Evolutionary conservation across 257 asterid species (phyloP).

Genomic region (Gynochthodes officinalis): DNA sequence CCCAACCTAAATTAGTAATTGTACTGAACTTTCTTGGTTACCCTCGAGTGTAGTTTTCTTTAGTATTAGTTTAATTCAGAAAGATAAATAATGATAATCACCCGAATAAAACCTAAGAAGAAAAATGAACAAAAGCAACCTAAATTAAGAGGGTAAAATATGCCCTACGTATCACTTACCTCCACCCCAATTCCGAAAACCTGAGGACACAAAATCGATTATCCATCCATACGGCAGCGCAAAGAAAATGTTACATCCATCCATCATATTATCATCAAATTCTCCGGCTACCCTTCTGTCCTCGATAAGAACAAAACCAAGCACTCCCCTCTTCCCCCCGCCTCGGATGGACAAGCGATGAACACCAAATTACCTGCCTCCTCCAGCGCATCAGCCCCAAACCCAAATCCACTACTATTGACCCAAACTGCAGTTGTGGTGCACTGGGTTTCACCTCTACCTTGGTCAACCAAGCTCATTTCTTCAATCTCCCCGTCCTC

Average conservation of each 20-base stretch:
- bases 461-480: conserved; percentile 26
- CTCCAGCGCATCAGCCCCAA: conserved; percentile 12
- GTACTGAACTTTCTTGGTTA: too few species aligned
- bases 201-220: conserved; percentile 4
- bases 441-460: conserved; percentile 40
- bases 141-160: conserved; percentile 25
- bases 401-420: conserved; percentile 19
- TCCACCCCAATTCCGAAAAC: conserved; percentile 31
- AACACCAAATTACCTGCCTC: conserved; percentile 29
- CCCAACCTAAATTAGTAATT: too few species aligned
- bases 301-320: conserved; percentile 13
- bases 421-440: conserved; percentile 30
- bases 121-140: not conserved
- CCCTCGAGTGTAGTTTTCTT: too few species aligned
- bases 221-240: conserved; percentile 9
- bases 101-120: not conserved
- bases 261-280: conserved; percentile 32
- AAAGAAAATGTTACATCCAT: not conserved
- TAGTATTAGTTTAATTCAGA: too few species aligned
- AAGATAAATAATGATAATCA: not conserved
- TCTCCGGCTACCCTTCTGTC: conserved; percentile 3
- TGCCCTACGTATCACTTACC: conserved; percentile 42
- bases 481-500: conserved; percentile 28
- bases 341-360: conserved; percentile 58
- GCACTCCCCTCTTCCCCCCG: not conserved